A percentile compares a stretch with the other conserved stretches of the same genome.
These are phyloP conservation scores for Tylopilus sp. DNA, from an alignment of 1,284 basidiomycete species.

Conservation along the genomic window DNA sequence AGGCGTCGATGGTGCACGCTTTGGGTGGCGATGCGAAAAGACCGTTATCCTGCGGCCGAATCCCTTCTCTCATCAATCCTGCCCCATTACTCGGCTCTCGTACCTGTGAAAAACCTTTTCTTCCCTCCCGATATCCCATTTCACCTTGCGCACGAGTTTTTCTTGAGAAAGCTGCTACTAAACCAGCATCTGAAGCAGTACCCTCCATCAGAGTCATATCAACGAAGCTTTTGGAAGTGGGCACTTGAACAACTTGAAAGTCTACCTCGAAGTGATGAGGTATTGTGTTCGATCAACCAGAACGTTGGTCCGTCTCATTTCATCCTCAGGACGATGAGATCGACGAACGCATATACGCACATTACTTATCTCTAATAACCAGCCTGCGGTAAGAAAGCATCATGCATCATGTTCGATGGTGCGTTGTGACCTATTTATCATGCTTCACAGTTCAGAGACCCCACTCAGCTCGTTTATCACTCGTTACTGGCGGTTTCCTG, in stretches of 20 bases:
- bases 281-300: constrained; percentile 23
- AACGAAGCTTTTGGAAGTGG: constrained; percentile 70
- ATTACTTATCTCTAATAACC: constrained; percentile 48
- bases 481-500: constrained; percentile 49
- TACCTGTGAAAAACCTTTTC: constrained; percentile 39
- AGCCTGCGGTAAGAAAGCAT: constrained; percentile 23
- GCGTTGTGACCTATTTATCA: background rate
- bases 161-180: constrained; percentile 49
- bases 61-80: constrained; percentile 40
- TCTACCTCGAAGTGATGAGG: constrained; percentile 39
- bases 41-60: constrained; percentile 1
- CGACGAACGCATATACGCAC: constrained; percentile 58
- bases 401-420: background rate
- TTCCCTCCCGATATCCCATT: constrained; percentile 39
- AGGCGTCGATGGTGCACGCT: background rate
- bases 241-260: constrained; percentile 52
- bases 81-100: constrained; percentile 52
- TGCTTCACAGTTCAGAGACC: constrained; percentile 21
- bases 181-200: constrained; percentile 51
- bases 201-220: constrained; percentile 60
- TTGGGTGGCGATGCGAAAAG: constrained; percentile 2
- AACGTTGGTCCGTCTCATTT: constrained; percentile 3
- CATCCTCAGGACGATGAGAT: constrained; percentile 52
- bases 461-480: constrained; percentile 61
- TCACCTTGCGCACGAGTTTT: constrained; percentile 45